Percentiles rank a stretch among this genome's conserved stretches.
Conservation (phyloP, 352 stramenopile genomes). For the Pythium aristosporum region DNA sequence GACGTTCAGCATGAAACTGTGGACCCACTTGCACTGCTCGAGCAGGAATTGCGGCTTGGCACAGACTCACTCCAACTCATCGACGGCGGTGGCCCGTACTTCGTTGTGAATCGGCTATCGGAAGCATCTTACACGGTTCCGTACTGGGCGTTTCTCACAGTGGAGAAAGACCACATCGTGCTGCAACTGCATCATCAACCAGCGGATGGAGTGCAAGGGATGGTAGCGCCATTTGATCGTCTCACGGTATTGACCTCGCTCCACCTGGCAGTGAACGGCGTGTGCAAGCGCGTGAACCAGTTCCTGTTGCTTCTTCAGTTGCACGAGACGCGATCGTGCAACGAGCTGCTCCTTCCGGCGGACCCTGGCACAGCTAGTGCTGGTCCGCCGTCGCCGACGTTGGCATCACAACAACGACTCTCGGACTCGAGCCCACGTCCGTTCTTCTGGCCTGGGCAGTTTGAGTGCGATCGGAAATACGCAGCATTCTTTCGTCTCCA, state of each 20-base stretch:
- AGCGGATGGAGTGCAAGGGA: background rate
- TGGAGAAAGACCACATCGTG: constrained; percentile 47
- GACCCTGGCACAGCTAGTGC: constrained; percentile 30
- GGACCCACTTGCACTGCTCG: constrained; percentile 59
- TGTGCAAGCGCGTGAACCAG: constrained; percentile 85
- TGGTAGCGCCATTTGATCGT: constrained; percentile 28
- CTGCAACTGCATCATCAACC: constrained; percentile 65
- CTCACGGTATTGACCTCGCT: constrained; percentile 68
- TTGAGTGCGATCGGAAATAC: constrained; percentile 83
- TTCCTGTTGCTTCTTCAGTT: constrained; percentile 81
- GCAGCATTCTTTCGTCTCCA: constrained; percentile 77
- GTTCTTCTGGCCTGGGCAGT: constrained; percentile 89
- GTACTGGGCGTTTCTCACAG: constrained; percentile 80
- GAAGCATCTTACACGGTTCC: constrained; percentile 44
- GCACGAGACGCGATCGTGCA: constrained; percentile 81
- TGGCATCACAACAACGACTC: background rate
- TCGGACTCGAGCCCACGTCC: constrained; percentile 4
- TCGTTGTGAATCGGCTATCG: constrained; percentile 39
- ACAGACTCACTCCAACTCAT: constrained; percentile 45
- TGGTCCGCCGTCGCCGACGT: constrained; percentile 23
- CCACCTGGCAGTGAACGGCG: constrained; percentile 61
- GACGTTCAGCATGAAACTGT: constrained; percentile 54
- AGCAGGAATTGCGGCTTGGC: constrained; percentile 50
- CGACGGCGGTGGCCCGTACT: constrained; percentile 63
- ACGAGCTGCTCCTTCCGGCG: constrained; percentile 50